Base-by-base conservation (phyloP, 495 filamentous ascomycete species). In the Hypoxylon perforatum region DNA sequence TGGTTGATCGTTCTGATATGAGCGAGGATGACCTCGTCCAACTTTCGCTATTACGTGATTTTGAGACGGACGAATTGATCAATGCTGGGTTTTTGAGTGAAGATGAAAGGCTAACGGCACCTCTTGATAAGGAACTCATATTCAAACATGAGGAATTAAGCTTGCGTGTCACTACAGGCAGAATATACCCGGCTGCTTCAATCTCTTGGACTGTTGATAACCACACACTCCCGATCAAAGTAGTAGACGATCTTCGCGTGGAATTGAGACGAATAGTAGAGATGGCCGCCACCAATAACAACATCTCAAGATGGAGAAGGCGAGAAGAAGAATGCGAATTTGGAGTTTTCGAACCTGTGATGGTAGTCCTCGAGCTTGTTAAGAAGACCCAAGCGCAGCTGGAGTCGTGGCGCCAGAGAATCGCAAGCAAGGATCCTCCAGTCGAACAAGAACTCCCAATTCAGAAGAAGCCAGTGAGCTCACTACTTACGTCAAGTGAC, bases 21-120 rank as follows among this genome's bases (percentile, higher is more conserved):
- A 63, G 48, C 42, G 69, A 69, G 5, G 69, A 74, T n/a, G 69
- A 72, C 23, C 55, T 69, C 8, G 25, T 62, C 35, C 52, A 74
- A 35, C 46, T 72, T 4, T 70, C 72, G 9, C 69, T 72, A 6
- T 65, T 74, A 36, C 70, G 70, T 28, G 65, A 70, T 48, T 67
- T 69, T n/a, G 69, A 72, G 39, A 64, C 61, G 5, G 72, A 74
- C 47, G 55, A 59, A 19, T 52, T 74, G 21, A 60, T 71, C 6
- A 53, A 50, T 30, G 64, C 60, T 53, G 63, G 51, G 7, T 23
- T 74, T 3, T 30, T 70, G 25, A 23, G 18, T 19, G 28, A 50
- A 12, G 57, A 60, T 12, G 38, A 69, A 10, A 54, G 48, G 38
- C 18, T 66, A 23, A 47, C 54, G 23, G 8, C 41, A 12, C 71